Evolutionary conservation across 1,139 yeast genomes (phyloP).

Genomic region (Sugiyamaella grinbergsii): DNA sequence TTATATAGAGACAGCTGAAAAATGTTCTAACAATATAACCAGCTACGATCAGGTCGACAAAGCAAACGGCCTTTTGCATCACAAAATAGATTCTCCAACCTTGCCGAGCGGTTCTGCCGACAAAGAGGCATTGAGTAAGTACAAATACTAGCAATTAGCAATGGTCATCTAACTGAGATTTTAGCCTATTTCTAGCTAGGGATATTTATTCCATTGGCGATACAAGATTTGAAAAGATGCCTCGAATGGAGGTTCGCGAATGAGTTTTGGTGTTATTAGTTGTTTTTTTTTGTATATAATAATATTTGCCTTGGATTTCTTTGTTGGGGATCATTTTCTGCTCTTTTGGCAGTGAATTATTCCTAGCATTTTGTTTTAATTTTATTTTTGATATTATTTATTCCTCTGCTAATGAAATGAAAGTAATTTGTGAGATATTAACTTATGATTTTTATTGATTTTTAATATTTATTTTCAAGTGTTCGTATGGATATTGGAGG

Average conservation of each 20-base stretch:
- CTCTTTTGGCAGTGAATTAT: no score
- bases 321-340: no score
- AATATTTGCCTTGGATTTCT: no score
- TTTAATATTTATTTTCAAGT: neutral
- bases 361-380: no score
- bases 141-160: neutral
- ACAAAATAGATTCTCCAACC: constrained; percentile 11
- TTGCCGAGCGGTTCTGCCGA: constrained; percentile 20
- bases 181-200: constrained; percentile 23
- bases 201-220: constrained; percentile 24
- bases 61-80: constrained; percentile 19
- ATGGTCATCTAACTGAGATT: neutral
- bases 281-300: neutral
- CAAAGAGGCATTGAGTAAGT: constrained; percentile 23
- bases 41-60: constrained; percentile 15
- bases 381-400: no score
- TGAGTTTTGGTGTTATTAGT: neutral
- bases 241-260: constrained; percentile 14
- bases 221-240: constrained; percentile 23
- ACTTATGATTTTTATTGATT: neutral
- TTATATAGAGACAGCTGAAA: neutral
- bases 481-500: no score
- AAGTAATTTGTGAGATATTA: no score
- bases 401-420: no score
- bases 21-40: constrained; percentile 6